Conservation (phyloP, 108 stramenopile species). For the Nitzschia sp. region DNA sequence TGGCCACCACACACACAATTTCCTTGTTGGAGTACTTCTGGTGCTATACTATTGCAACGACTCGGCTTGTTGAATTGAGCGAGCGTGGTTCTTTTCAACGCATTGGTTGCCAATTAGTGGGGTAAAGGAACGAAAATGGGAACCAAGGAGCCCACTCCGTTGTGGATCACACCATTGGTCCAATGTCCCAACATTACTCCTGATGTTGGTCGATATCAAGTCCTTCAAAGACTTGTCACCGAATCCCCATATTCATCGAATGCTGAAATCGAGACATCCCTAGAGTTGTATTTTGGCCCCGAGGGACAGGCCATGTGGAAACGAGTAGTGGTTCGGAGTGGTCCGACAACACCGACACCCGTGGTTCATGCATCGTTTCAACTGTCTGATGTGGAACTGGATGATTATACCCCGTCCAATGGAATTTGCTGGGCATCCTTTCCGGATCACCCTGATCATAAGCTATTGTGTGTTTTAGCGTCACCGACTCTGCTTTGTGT, state of each 20-base stretch:
- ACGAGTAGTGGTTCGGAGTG: constrained; percentile 38
- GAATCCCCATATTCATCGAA: constrained; percentile 9
- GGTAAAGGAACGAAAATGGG: not conserved
- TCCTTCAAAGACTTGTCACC: constrained; percentile 26
- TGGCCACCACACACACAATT: too few relatives aligned
- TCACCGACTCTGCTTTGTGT: constrained; percentile 55
- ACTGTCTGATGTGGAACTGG: constrained; percentile 11
- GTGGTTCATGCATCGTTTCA: constrained; percentile 39
- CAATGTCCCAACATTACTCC: not conserved
- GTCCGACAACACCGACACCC: constrained; percentile 21
- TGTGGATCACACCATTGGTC: constrained; percentile 19
- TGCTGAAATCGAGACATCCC: constrained; percentile 40
- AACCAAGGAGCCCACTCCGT: constrained; percentile 4
- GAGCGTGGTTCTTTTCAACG: too few relatives aligned
- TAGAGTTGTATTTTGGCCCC: constrained; percentile 27
- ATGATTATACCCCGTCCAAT: constrained; percentile 8
- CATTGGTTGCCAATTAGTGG: too few relatives aligned
- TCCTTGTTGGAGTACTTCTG: too few relatives aligned
- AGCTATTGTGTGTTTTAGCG: constrained; percentile 65
- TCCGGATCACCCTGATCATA: constrained; percentile 38
- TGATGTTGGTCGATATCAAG: constrained; percentile 25
- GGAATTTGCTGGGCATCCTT: constrained; percentile 74
- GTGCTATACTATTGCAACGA: too few relatives aligned
- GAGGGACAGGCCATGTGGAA: constrained; percentile 25
- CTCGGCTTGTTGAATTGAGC: too few relatives aligned